Evolutionary conservation across 176 grass and related monocot species (phyloP), one percentile per base, ranked within the genome.

Genomic region (Eleusine indica): DNA sequence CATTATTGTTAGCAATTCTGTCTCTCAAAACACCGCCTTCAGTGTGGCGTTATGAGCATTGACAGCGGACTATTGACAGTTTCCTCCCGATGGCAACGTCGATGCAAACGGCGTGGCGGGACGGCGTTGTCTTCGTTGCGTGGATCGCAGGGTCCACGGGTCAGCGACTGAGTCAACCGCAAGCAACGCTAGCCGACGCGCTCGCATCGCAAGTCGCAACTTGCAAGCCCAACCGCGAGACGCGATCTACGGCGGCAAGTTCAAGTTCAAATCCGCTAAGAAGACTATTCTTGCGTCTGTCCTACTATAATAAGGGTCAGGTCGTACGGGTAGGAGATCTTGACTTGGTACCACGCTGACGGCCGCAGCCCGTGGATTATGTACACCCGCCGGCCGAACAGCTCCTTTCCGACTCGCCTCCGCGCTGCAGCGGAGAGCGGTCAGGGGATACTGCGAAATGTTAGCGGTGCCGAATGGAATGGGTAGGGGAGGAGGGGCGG

Each of bases 241-340:
- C n/a, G 82, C 19, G 2, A 35, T 25, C 25, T 25, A 25, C 25
- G 25, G 25, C 25, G 25, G 25, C 25, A 25, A 25, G 25, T 25
- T 25, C 25, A 25, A 25, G 25, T 25, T 25, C 25, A 25, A 25
- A 25, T 25, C 58, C 4, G 5, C 35, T 3, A 44, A 56, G 62
- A 62, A 4, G 13, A 22, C 2, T 1, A 22, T 2, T 3, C 11
- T 18, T 53, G 0, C 13, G 2, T 51, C 15, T 22, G 3, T 29
- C 25, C n/a, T 9, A n/a, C 13, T 30, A 60, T 15, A 2, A 35
- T 35, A 91, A 88, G 76, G 73, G 14, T 6, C 46, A 39, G 89
- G 68, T 81, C 91, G 73, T 94, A 96, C 96, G 19, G 96, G 74
- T 99, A 92, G 63, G 96, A 96, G 77, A 99, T 99, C 96, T 94